These are phyloP conservation scores for Claviceps arundinis DNA, from an alignment of 2,329 filamentous ascomycete species.

Conservation along the genomic window DNA sequence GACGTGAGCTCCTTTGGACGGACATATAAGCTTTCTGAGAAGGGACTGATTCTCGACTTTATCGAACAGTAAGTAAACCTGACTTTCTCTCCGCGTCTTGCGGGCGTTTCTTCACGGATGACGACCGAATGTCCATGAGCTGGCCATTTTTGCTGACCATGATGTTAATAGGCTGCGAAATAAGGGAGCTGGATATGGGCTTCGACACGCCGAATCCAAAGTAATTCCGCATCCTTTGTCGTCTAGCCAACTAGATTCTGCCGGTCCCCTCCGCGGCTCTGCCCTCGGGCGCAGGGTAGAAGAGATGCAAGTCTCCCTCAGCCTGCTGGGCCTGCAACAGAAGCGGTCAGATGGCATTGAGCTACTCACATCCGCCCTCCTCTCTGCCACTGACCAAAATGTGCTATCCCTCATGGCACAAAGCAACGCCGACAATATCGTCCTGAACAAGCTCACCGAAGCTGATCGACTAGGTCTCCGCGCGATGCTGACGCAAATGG, in stretches of 20 bases:
- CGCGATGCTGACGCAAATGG: constrained; percentile 33
- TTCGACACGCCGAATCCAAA: constrained; percentile 17
- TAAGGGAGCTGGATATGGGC: constrained; percentile 25
- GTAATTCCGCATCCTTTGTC: constrained; percentile 16
- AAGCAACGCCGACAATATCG: constrained; percentile 30
- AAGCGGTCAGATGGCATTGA: constrained; percentile 35
- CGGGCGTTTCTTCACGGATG: too few relatives aligned
- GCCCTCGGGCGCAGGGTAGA: constrained; percentile 33
- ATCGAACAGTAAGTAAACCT: constrained; percentile 42
- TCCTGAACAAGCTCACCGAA: constrained; percentile 23
- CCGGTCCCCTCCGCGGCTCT: constrained; percentile 18
- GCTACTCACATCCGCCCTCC: constrained; percentile 44
- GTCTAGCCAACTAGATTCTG: constrained; percentile 9
- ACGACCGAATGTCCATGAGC: background rate
- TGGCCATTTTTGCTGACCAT: constrained; percentile 8
- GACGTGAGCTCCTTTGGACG: constrained; percentile 49
- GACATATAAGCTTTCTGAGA: constrained; percentile 49
- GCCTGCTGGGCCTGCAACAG: constrained; percentile 43
- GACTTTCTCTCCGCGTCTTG: background rate
- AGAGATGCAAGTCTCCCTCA: constrained; percentile 54
- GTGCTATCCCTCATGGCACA: constrained; percentile 37
- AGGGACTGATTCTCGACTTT: constrained; percentile 58
- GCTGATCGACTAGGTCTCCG: constrained; percentile 32
- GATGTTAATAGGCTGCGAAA: constrained; percentile 18
- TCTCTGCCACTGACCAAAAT: constrained; percentile 32